Evolutionary conservation across 495 filamentous ascomycete species (phyloP).

Genomic region (Acidomyces sp.): DNA sequence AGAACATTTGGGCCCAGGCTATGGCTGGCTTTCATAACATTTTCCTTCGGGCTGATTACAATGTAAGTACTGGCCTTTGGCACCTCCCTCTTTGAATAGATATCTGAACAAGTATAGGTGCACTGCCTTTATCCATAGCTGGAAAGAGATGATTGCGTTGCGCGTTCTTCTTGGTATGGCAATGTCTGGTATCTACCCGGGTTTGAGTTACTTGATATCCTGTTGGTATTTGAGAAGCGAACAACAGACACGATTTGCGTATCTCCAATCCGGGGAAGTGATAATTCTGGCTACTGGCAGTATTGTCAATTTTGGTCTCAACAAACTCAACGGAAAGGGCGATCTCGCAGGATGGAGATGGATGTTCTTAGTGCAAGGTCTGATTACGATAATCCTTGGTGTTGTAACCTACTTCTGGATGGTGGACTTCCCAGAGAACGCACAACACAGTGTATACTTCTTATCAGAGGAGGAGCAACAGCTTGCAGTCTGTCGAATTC

Average conservation of each 20-base stretch:
- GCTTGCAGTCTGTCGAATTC: slow-evolving; percentile 26
- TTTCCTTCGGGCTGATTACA: slow-evolving; percentile 58
- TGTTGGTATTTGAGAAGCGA: slow-evolving; percentile 61
- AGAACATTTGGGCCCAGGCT: slow-evolving; percentile 53
- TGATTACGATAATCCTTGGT: slow-evolving; percentile 52
- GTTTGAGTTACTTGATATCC: slow-evolving; percentile 55
- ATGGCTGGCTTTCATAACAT: slow-evolving; percentile 56
- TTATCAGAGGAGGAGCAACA: slow-evolving; percentile 38
- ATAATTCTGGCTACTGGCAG: slow-evolving; percentile 54
- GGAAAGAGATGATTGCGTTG: slow-evolving; percentile 61
- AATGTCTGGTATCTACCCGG: slow-evolving; percentile 60
- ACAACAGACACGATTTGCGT: slow-evolving; percentile 64
- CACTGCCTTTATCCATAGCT: slow-evolving; percentile 56
- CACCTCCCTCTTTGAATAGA: too few relatives aligned
- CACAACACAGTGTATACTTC: slow-evolving; percentile 48
- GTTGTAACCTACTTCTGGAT: slow-evolving; percentile 67
- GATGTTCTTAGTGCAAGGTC: slow-evolving; percentile 46
- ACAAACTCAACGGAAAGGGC: slow-evolving; percentile 45
- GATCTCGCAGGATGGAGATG: slow-evolving; percentile 54
- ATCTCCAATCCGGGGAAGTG: slow-evolving; percentile 57
- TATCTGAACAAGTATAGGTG: too few relatives aligned
- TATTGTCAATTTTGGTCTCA: slow-evolving; percentile 61
- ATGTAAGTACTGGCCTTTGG: too few relatives aligned
- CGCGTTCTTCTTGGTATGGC: slow-evolving; percentile 57
- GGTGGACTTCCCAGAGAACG: slow-evolving; percentile 64